Percentiles rank a stretch among this genome's conserved stretches.
phyloP scores from a whole-genome alignment of 176 grass and related monocot species.

The Ensete glaucum region DNA sequence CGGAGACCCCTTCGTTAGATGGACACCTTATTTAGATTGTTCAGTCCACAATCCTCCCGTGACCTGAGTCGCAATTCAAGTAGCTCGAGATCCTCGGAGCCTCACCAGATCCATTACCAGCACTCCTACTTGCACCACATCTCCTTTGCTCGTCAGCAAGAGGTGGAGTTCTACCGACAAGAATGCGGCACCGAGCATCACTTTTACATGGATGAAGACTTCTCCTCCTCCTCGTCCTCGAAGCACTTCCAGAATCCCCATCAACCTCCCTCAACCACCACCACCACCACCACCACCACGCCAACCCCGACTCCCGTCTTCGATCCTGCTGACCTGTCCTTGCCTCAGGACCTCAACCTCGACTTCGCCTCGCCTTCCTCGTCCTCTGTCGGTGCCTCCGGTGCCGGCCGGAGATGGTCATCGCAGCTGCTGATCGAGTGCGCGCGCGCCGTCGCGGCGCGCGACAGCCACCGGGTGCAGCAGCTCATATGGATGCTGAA shows the following conservation, averaged over 20 bases:
- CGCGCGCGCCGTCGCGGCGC: constrained; percentile 63
- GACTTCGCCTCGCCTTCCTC: constrained; percentile 70
- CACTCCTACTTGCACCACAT: constrained; percentile 11
- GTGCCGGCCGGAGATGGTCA: constrained; percentile 47
- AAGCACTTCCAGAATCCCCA: constrained; percentile 41
- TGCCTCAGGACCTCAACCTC: constrained; percentile 88
- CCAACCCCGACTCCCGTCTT: constrained; percentile 65
- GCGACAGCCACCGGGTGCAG: constrained; percentile 85
- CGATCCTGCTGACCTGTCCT: constrained; percentile 70
- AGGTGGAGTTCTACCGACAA: constrained; percentile 51
- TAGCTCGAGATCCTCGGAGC: constrained; percentile 46
- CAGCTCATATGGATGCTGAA: constrained; percentile 99
- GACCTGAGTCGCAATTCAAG: constrained; percentile 82
- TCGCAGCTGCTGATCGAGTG: constrained; percentile 78
- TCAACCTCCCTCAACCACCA: constrained; percentile 23
- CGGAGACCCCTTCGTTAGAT: constrained; percentile 24
- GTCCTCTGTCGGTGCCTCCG: constrained; percentile 31
- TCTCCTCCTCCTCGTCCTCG: constrained; percentile 95
- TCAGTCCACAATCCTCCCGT: constrained; percentile 79
- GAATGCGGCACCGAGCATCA: constrained; percentile 85
- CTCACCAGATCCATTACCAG: constrained; percentile 52
- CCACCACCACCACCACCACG: constrained; percentile 31
- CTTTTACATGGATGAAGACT: constrained; percentile 99
- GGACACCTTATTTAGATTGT: constrained; percentile 98
- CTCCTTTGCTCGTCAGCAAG: constrained; percentile 29